Conservation (phyloP, 2,329 filamentous ascomycete species). For the Fusarium palustre region DNA sequence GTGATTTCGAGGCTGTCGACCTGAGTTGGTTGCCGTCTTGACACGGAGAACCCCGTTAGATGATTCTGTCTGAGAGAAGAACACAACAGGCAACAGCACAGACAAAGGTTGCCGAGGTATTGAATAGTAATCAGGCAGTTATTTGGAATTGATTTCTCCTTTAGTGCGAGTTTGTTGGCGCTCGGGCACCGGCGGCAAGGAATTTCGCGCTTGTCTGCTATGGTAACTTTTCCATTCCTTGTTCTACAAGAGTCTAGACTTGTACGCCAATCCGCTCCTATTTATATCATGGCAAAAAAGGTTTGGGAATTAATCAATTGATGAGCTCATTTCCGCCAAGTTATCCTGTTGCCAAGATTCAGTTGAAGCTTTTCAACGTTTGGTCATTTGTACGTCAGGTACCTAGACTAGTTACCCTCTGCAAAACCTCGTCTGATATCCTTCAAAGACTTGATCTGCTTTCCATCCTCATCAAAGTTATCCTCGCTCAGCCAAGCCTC, state of each 20-base stretch:
- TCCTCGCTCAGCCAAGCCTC: constrained; percentile 64
- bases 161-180: neutral
- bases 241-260: neutral
- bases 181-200: neutral
- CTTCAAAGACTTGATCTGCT: constrained; percentile 61
- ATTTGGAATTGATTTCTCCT: neutral
- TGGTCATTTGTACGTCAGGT: neutral
- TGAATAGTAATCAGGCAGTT: constrained; percentile 4
- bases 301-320: neutral
- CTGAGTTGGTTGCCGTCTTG: neutral
- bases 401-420: neutral
- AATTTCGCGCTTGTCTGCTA: neutral
- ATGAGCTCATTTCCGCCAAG: neutral
- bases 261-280: neutral
- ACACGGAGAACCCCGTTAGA: neutral
- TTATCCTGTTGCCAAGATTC: neutral
- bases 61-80: too few species aligned
- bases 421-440: constrained; percentile 39
- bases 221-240: neutral
- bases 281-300: neutral
- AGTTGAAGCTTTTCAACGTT: neutral
- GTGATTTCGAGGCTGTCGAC: neutral
- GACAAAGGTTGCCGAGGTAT: neutral
- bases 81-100: neutral
- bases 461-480: constrained; percentile 68